These are phyloP conservation scores for Fusarium pseudoanthophilum DNA, from an alignment of 2,329 filamentous ascomycete species.

Conservation along the genomic window DNA sequence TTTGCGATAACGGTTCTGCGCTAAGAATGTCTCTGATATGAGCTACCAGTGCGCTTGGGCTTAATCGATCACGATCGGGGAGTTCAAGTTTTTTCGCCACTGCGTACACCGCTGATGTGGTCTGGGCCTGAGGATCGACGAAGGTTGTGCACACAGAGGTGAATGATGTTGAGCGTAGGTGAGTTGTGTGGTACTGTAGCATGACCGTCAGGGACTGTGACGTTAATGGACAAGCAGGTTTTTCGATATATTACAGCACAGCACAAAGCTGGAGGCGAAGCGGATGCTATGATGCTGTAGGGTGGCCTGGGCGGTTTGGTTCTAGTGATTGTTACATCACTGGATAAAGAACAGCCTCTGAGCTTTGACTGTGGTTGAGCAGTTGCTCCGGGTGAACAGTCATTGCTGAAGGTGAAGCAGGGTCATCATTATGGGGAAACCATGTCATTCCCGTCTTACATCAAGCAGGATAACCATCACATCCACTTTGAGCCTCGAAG, in stretches of 20 bases:
- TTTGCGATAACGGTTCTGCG: conserved; percentile 17
- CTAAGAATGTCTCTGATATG: conserved; percentile 28
- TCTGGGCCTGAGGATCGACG: conserved; percentile 24
- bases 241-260: not conserved
- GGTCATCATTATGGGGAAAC: not conserved
- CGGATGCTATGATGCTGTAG: conserved; percentile 5
- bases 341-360: not conserved
- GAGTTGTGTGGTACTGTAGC: not conserved
- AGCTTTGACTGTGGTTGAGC: conserved; percentile 4
- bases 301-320: not conserved
- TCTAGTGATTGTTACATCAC: conserved; percentile 27
- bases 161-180: not conserved
- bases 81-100: conserved; percentile 27
- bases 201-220: conserved; percentile 20
- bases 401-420: not conserved
- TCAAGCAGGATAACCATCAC: not conserved
- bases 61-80: conserved; percentile 33
- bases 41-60: not conserved
- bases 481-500: conserved; percentile 13
- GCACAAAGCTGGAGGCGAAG: not conserved
- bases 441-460: not conserved
- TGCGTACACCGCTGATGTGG: not conserved
- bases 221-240: conserved; percentile 22
- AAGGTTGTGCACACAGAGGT: conserved; percentile 13
- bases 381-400: not conserved